Evolutionary conservation across 768 basidiomycete species (phyloP), one percentile per base, ranked within the genome.

Genomic region (Rhodotorula kratochvilovae): DNA sequence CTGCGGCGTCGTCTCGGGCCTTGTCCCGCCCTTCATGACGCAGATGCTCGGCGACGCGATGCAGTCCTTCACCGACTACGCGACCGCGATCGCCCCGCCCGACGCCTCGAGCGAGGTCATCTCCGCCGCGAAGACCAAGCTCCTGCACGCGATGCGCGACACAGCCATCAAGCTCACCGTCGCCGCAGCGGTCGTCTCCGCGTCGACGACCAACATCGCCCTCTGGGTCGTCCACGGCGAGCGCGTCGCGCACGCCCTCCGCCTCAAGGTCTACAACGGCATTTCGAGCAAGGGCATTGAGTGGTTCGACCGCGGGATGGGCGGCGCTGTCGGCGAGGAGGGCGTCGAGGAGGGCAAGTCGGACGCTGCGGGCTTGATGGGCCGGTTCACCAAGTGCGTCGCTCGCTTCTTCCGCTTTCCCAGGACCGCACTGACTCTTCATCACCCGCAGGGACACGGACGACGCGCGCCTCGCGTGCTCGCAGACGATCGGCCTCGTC

Each of bases 221-320:
- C 80, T 95, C 17, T 98, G 95, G 95, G 90, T 92, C 58, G 87
- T 87, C 82, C 86, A 88, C 11, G 92, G 91, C 7, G 95, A 97
- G 79, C 83, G 86, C 67, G 90, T 91, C 72, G 86, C 88, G 13
- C 81, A 87, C 74, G 83, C 84, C 15, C 80, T 96, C 29, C 82
- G 93, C 70, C 83, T 84, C 76, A 81, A 82, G 59, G 88, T 94
- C 12, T 95, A 90, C 78, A 77, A 79, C 6, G 85, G 87, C 3
- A 86, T 96, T 36, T 84, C 86, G 25, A 78, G 77, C 33, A 89
- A 88, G 77, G 87, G 88, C 31, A 89, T 95, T 86, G 84, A 84
- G n/a, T 96, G 94, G 93, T 96, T 92, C 79, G 93, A 96, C 81
- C 80, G 85, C 51, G 87, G 90, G 67, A 88, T 89, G 85, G 83